Evolutionary conservation across 2,329 filamentous ascomycete species (phyloP).

Genomic region (Thelonectria discophora): DNA sequence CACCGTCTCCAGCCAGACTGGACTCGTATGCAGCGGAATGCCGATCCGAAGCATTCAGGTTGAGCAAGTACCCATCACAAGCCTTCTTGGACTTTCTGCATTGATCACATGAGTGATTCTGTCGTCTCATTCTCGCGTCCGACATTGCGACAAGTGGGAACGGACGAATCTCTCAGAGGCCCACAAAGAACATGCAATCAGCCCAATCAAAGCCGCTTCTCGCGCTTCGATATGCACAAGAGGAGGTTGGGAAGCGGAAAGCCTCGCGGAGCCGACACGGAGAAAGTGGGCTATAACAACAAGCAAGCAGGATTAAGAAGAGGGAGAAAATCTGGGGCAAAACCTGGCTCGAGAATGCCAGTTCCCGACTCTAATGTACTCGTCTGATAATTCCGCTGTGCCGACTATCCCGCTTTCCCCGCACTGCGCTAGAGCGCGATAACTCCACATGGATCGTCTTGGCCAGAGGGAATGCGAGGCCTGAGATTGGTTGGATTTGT

Average conservation of each 20-base stretch:
- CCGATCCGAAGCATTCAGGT: constrained; percentile 28
- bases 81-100: constrained; percentile 40
- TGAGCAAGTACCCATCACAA: constrained; percentile 39
- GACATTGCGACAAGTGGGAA: constrained; percentile 20
- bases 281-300: constrained; percentile 5
- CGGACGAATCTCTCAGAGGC: not conserved
- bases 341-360: not conserved
- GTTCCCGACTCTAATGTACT: constrained; percentile 23
- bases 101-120: constrained; percentile 40
- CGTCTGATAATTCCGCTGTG: constrained; percentile 20
- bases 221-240: constrained; percentile 2
- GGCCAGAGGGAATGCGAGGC: constrained; percentile 3
- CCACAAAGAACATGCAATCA: constrained; percentile 5
- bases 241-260: constrained; percentile 3
- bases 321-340: not conserved
- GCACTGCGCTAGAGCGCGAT: constrained; percentile 23
- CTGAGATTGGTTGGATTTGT: constrained; percentile 19
- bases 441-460: constrained; percentile 21
- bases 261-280: constrained; percentile 14
- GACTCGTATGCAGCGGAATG: constrained; percentile 11
- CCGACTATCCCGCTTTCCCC: constrained; percentile 25
- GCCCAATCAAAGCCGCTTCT: constrained; percentile 8
- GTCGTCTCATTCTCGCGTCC: constrained; percentile 26
- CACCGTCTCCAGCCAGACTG: not conserved
- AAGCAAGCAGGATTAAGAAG: constrained; percentile 4